phyloP scores from a whole-genome alignment of 257 asterid genomes.

The Paulownia fortunei region DNA sequence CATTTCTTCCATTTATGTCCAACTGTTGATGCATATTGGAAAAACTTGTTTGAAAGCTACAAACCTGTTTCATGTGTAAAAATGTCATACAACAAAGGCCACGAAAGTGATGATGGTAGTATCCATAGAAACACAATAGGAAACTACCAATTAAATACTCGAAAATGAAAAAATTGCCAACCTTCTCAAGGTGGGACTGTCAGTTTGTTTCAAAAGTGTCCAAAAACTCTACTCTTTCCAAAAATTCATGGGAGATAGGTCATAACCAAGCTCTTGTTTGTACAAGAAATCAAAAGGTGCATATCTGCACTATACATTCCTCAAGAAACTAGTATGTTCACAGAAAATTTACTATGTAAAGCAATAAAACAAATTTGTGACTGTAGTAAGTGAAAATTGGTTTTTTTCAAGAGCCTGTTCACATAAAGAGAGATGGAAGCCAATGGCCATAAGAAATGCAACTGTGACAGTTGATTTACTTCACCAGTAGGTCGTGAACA shows the following conservation, averaged over 20 bases:
- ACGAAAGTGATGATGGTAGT: no score
- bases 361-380: slow-evolving; percentile 19
- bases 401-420: not conserved
- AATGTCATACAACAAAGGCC: not conserved
- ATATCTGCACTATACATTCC: slow-evolving; percentile 5
- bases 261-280: not conserved
- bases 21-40: no score
- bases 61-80: not conserved
- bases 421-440: slow-evolving; percentile 14
- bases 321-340: slow-evolving; percentile 6
- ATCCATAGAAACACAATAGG: not conserved
- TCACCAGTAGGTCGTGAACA: not conserved
- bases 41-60: no score
- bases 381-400: not conserved
- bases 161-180: not conserved
- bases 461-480: not conserved
- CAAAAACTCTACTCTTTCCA: not conserved
- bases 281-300: not conserved
- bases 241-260: not conserved
- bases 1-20: no score
- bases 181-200: not conserved
- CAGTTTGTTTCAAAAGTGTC: not conserved
- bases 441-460: slow-evolving; percentile 18
- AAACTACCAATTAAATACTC: not conserved
- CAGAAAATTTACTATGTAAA: not conserved